Percentiles rank a stretch among this genome's conserved stretches.
Conservation (phyloP, 2,329 filamentous ascomycete genomes). For the Dichotomopilus funicola region DNA sequence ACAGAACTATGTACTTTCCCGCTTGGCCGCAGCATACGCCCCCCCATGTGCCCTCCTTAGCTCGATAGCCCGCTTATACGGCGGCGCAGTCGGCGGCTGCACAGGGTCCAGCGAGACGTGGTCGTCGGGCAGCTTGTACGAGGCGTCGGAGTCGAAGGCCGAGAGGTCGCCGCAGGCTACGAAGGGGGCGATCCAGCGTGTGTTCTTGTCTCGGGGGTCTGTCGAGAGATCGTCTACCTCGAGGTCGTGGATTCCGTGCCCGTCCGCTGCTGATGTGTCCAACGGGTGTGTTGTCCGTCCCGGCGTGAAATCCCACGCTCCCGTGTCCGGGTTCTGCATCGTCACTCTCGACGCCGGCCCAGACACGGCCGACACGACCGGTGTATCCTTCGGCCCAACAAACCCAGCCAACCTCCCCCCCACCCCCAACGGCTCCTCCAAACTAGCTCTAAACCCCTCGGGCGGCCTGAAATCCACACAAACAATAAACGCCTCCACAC, state of each 20-base stretch:
- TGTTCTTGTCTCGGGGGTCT: conserved; percentile 34
- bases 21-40: conserved; percentile 64
- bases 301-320: conserved; percentile 37
- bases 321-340: conserved; percentile 41
- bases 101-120: conserved; percentile 84
- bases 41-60: conserved; percentile 70
- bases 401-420: conserved; percentile 48
- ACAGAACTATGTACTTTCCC: conserved; percentile 18
- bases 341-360: conserved; percentile 35
- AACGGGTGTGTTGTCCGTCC: not conserved
- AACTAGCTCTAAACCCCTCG: conserved; percentile 63
- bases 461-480: conserved; percentile 80
- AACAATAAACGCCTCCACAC: conserved; percentile 93
- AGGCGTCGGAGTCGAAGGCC: conserved; percentile 91
- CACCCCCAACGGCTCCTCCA: conserved; percentile 68
- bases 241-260: conserved; percentile 40
- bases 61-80: conserved; percentile 87
- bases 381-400: conserved; percentile 37
- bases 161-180: conserved; percentile 95
- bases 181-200: conserved; percentile 87
- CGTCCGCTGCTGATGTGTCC: conserved; percentile 11
- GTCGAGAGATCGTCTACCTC: conserved; percentile 42
- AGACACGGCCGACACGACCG: conserved; percentile 26
- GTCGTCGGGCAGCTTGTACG: conserved; percentile 80
- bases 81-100: conserved; percentile 91